These are phyloP conservation scores for Musa beccarii DNA, from an alignment of 176 grass and related monocot genomes.

Conservation along the genomic window DNA sequence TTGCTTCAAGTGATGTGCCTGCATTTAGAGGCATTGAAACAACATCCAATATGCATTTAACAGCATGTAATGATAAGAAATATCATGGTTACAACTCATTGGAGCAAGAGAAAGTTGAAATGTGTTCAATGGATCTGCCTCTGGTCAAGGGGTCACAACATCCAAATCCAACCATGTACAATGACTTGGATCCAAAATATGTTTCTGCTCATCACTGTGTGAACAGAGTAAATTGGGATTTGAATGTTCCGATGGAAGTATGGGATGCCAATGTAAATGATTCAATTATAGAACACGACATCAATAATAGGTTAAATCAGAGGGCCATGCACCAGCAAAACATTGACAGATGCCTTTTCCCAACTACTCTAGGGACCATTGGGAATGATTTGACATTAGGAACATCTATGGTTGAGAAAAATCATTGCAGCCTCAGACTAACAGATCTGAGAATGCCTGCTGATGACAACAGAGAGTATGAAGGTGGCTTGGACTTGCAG, in stretches of 20 bases:
- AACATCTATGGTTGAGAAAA: neutral
- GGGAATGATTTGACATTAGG: no score
- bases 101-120: neutral
- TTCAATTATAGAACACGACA: neutral
- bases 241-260: constrained; percentile 27
- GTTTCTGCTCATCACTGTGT: constrained; percentile 12
- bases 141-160: neutral
- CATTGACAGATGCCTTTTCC: no score
- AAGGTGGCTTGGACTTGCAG: constrained; percentile 28
- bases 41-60: neutral
- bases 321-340: no score
- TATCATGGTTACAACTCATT: neutral
- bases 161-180: neutral
- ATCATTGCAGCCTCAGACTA: neutral
- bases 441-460: neutral
- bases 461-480: constrained; percentile 11
- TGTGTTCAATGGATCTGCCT: neutral
- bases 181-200: constrained; percentile 2
- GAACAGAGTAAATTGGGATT: constrained; percentile 29
- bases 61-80: neutral
- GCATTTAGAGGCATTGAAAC: neutral
- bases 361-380: no score
- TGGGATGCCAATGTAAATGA: constrained; percentile 12
- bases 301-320: no score
- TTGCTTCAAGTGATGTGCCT: neutral